These are phyloP conservation scores for Xylaria longipes DNA, from an alignment of 495 filamentous ascomycete species.

Conservation along the genomic window DNA sequence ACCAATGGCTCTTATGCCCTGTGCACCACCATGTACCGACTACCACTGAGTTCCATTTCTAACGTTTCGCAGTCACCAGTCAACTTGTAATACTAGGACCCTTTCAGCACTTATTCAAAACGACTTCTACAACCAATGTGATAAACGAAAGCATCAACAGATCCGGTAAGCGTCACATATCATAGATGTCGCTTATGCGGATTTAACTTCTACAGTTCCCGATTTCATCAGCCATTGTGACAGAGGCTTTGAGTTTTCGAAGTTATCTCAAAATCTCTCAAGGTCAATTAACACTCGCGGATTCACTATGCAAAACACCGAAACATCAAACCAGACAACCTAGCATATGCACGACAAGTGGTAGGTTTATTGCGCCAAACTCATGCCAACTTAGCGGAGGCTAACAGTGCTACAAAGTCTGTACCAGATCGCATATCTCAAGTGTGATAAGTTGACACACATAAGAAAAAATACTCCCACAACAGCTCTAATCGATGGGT, in stretches of 20 bases:
- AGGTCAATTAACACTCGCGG: not conserved
- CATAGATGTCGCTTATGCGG: not conserved
- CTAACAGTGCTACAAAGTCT: constrained; percentile 1
- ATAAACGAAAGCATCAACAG: not conserved
- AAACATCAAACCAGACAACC: not conserved
- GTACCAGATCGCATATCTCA: not conserved
- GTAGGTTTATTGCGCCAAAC: not conserved
- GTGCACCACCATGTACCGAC: not conserved
- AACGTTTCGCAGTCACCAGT: not conserved
- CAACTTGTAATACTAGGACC: not conserved
- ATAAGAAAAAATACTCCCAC: not conserved
- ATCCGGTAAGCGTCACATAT: not conserved
- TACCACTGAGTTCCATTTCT: not conserved
- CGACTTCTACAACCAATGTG: not conserved
- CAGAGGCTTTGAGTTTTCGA: not conserved
- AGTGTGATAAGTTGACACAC: not conserved
- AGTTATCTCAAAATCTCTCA: not conserved
- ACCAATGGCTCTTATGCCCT: not conserved
- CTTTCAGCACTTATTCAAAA: not conserved
- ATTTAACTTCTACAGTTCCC: not conserved
- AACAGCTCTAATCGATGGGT: not conserved
- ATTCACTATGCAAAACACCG: not conserved
- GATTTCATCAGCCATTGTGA: not conserved
- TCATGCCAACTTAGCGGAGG: not conserved
- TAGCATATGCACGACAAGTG: not conserved